Percentiles rank a stretch among this genome's conserved stretches.
Conservation (phyloP, 129 eudicot genomes). For the Erigeron canadensis region DNA sequence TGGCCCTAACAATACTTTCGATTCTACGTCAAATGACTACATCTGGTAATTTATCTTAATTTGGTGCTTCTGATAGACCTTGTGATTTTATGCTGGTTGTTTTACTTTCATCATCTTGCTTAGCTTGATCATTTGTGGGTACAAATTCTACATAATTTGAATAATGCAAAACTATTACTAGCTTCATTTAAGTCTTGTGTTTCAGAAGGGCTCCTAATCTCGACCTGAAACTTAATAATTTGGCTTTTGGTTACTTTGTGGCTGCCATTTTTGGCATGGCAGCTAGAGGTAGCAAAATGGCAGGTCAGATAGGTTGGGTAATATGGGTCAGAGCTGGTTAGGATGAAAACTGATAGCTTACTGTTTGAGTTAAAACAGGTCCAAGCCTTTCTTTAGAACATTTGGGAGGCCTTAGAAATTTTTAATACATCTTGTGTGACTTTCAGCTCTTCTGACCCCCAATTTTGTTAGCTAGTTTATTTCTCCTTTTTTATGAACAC, state of each 20-base stretch:
- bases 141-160: neutral
- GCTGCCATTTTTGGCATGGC: neutral
- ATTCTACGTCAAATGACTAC: slow-evolving; percentile 42
- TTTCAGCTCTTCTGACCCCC: neutral
- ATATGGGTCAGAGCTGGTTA: neutral
- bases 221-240: neutral
- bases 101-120: neutral
- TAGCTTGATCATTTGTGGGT: neutral
- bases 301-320: neutral
- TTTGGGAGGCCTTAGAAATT: neutral
- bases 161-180: neutral
- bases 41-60: slow-evolving; percentile 54
- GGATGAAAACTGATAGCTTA: neutral
- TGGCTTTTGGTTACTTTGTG: neutral
- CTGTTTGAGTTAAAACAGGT: neutral
- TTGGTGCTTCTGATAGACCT: slow-evolving; percentile 6
- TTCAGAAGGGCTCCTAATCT: neutral
- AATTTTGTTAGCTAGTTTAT: neutral
- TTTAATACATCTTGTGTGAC: neutral
- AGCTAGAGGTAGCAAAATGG: neutral
- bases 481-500: neutral
- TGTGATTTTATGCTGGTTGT: neutral
- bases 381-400: neutral
- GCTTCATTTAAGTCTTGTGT: neutral
- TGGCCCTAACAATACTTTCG: slow-evolving; percentile 26